Base-by-base conservation (phyloP, 805 yeast species). In the Osmozyma mogii region DNA sequence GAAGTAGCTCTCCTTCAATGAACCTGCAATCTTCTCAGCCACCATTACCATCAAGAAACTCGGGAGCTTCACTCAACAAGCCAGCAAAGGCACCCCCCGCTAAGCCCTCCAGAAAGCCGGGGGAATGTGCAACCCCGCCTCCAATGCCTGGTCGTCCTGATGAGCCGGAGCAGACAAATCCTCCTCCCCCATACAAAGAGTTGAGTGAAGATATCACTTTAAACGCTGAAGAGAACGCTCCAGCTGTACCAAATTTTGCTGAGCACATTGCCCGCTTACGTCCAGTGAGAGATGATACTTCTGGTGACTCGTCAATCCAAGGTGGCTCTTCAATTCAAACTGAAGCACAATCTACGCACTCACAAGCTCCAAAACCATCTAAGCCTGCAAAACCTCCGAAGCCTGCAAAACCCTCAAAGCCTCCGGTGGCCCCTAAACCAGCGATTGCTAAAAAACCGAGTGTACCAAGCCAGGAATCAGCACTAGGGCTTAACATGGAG, bases 201-300 rank as follows among this genome's bases (percentile, higher is more conserved):
- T 9, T 11, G 27, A 29, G 15, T 3, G 23, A 1, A 17, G 22
- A 6, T 10, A 6, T 12, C 6, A 9, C 22, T 7, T 17, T 15
- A 10, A 13, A 24, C 6, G 17, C 30, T 18, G 28, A 32, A 13
- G 7, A 27, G 12, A 20, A 9, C 9, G 26, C 35, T 21, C 11
- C 24, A 24, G 21, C 29, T 7, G 7, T 9, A 5, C 54, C 54
- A 4, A 53, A 52, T 27, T 52, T 52, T 43, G 58, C 58, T 5
- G 47, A 40, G 13, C 50, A 53, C 25, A 54, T 53, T 19, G 51
- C 58, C 10, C 29, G 25, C 13, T 22, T 34, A 19, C 29, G 32
- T 14, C 30, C 23, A 9, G n/a, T n/a, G n/a, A n/a, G n/a, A n/a
- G n/a, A n/a, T n/a, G n/a, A n/a, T n/a, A n/a, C n/a, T n/a, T n/a